A percentile compares a stretch with the other conserved stretches of the same genome.
Conservation (phyloP, 768 basidiomycete genomes). For the Suillus alpinus region DNA sequence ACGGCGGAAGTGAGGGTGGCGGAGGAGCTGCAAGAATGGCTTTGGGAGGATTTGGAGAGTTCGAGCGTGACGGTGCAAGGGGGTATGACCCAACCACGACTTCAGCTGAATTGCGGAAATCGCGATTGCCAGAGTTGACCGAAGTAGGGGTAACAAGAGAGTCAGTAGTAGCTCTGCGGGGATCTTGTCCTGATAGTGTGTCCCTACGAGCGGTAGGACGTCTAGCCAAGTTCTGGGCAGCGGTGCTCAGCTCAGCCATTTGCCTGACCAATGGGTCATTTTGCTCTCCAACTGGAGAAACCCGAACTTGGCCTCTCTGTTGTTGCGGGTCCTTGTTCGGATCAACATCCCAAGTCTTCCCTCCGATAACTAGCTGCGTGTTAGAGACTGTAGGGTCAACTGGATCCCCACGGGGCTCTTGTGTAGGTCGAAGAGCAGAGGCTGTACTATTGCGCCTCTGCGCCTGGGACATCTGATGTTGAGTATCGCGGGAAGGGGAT, state of each 20-base stretch:
- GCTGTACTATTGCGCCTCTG: constrained; percentile 26
- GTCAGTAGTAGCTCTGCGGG: constrained; percentile 23
- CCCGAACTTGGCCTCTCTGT: constrained; percentile 21
- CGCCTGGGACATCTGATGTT: constrained; percentile 17
- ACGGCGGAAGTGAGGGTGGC: constrained; percentile 28
- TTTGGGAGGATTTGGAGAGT: constrained; percentile 72
- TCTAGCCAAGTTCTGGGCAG: constrained; percentile 15
- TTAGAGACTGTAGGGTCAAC: constrained; percentile 64
- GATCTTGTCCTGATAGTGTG: constrained; percentile 18
- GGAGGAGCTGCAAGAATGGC: constrained; percentile 77
- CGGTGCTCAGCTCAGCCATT: constrained; percentile 50
- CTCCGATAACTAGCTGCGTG: constrained; percentile 60
- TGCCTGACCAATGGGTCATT: constrained; percentile 66
- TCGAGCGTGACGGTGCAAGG: constrained; percentile 58
- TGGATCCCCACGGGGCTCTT: constrained; percentile 51
- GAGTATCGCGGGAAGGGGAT: constrained; percentile 21
- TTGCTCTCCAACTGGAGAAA: constrained; percentile 37
- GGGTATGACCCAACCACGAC: constrained; percentile 79
- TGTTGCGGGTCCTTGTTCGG: constrained; percentile 62
- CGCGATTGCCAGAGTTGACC: constrained; percentile 32
- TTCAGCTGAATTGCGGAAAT: constrained; percentile 77
- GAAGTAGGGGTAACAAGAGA: constrained; percentile 24
- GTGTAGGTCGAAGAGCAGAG: constrained; percentile 27
- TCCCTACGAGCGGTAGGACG: constrained; percentile 26
- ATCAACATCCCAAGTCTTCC: constrained; percentile 66